These are phyloP conservation scores for Cylindrodendrum hubeiense DNA, from an alignment of 2,329 filamentous ascomycete genomes.

Conservation along the genomic window DNA sequence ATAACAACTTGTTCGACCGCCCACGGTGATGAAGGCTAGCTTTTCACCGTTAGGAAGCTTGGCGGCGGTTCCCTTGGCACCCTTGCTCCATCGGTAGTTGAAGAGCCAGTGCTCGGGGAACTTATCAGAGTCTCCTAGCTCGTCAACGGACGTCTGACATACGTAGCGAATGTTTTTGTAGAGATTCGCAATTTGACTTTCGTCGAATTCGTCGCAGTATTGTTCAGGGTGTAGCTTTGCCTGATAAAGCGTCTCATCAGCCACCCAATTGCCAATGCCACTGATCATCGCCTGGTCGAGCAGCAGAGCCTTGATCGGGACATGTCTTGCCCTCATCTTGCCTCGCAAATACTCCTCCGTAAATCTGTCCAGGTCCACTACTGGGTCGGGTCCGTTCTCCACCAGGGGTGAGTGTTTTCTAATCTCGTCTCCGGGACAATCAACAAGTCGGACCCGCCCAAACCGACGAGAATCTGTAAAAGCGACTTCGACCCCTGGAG, in stretches of 20 bases:
- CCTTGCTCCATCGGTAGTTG: constrained; percentile 90
- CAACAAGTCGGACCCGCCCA: constrained; percentile 82
- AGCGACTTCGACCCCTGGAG: constrained; percentile 71
- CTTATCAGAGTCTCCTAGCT: constrained; percentile 82
- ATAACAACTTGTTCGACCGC: constrained; percentile 90
- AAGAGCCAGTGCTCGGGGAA: constrained; percentile 93
- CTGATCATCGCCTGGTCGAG: constrained; percentile 90
- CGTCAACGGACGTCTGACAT: constrained; percentile 82
- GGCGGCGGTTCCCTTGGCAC: constrained; percentile 77
- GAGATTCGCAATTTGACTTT: constrained; percentile 77
- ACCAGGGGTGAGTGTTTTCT: constrained; percentile 82
- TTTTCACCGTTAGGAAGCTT: constrained; percentile 86
- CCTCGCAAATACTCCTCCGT: constrained; percentile 80
- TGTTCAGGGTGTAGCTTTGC: constrained; percentile 92
- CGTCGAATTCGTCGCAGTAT: constrained; percentile 84
- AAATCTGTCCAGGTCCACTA: constrained; percentile 82
- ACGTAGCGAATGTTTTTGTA: constrained; percentile 82
- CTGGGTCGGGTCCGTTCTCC: constrained; percentile 94
- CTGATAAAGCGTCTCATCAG: constrained; percentile 93
- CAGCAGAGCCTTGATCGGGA: constrained; percentile 90
- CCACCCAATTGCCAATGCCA: constrained; percentile 97
- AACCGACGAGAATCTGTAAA: constrained; percentile 89
- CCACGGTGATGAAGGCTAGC: constrained; percentile 88
- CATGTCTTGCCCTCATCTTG: constrained; percentile 80
- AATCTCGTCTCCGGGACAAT: constrained; percentile 83